These are phyloP conservation scores for Dictyostelium citrinum DNA, from an alignment of 78 protist genomes.

Conservation along the genomic window DNA sequence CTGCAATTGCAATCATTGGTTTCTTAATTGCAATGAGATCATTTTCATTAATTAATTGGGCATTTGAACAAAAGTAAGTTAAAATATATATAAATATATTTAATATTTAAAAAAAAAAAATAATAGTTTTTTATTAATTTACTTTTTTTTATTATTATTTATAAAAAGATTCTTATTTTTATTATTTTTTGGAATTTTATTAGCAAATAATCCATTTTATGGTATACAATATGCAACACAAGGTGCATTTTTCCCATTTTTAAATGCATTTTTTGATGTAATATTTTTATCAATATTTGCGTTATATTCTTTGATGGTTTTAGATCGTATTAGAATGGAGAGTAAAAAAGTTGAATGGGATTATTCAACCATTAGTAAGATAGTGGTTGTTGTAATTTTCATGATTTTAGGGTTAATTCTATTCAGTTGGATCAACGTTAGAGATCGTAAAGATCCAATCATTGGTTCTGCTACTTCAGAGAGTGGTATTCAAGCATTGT, in stretches of 20 bases:
- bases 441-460: constrained; percentile 67
- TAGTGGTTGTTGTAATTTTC: neutral
- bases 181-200: constrained; percentile 11
- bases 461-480: constrained; percentile 24
- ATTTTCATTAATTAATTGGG: neutral
- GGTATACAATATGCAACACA: constrained; percentile 21
- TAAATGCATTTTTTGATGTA: constrained; percentile 42
- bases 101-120: neutral
- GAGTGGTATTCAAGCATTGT: constrained; percentile 33
- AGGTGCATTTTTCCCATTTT: constrained; percentile 59
- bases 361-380: neutral
- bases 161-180: constrained; percentile 20
- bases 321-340: constrained; percentile 49
- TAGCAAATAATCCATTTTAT: constrained; percentile 62
- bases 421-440: constrained; percentile 44
- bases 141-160: neutral
- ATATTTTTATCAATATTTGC: constrained; percentile 32
- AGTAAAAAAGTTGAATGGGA: neutral
- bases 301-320: constrained; percentile 23
- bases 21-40: constrained; percentile 31
- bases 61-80: constrained; percentile 57
- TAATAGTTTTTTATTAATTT: neutral
- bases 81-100: too few species aligned
- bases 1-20: constrained; percentile 9
- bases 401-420: constrained; percentile 11